Conservation (phyloP, 305 asterid genomes). For the Solanum aculeatissimum region DNA sequence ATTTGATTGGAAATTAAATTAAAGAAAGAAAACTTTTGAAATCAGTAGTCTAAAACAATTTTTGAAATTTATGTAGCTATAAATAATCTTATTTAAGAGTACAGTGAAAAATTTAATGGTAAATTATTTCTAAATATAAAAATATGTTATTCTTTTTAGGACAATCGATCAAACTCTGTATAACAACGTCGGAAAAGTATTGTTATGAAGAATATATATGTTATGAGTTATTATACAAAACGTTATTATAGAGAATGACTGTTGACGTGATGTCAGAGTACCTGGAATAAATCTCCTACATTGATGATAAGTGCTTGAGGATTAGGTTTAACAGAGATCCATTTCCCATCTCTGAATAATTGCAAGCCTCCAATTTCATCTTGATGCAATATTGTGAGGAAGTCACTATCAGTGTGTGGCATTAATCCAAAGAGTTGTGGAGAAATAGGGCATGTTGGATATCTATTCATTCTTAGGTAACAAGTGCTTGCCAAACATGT, state of each 20-base stretch:
- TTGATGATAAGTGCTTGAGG: conserved; percentile 63
- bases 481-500: conserved; percentile 46
- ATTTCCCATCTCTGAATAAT: conserved; percentile 51
- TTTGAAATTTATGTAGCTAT: neutral
- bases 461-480: conserved; percentile 74
- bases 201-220: neutral
- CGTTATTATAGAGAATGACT: neutral
- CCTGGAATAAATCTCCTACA: conserved; percentile 85
- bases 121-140: neutral
- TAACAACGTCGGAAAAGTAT: neutral
- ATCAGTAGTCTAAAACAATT: neutral
- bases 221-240: neutral
- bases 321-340: conserved; percentile 84
- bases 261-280: neutral
- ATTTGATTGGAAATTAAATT: no score
- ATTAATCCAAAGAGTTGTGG: conserved; percentile 45
- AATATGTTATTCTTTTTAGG: neutral
- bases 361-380: conserved; percentile 80
- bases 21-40: neutral
- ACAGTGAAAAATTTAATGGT: neutral
- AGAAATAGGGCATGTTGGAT: conserved; percentile 51
- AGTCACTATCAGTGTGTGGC: conserved; percentile 82
- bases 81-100: neutral
- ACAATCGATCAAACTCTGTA: neutral
- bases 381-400: conserved; percentile 71